These are phyloP conservation scores for Bauhinia variegata DNA, from an alignment of 306 rosid genomes.

Conservation along the genomic window DNA sequence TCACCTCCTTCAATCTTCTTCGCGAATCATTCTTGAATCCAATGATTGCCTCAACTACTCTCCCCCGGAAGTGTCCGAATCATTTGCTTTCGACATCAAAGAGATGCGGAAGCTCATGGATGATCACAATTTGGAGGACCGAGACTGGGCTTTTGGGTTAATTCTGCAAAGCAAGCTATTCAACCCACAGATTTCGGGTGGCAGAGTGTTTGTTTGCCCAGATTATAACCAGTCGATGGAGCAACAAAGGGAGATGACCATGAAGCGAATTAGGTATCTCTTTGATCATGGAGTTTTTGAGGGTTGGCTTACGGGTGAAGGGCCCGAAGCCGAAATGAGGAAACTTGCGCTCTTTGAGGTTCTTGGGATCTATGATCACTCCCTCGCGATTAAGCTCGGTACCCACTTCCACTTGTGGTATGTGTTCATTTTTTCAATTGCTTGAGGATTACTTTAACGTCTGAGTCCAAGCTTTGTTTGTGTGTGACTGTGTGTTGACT, in stretches of 20 bases:
- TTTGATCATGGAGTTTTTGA: slow-evolving; percentile 63
- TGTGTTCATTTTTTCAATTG: neutral
- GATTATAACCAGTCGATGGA: slow-evolving; percentile 86
- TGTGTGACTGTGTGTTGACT: neutral
- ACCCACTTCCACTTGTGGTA: slow-evolving; percentile 81
- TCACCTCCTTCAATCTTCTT: slow-evolving; percentile 41
- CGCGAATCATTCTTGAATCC: slow-evolving; percentile 33
- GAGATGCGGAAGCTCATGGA: slow-evolving; percentile 75
- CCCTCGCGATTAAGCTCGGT: slow-evolving; percentile 79
- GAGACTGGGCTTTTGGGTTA: slow-evolving; percentile 73
- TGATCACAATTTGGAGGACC: slow-evolving; percentile 67
- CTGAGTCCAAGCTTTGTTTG: slow-evolving; percentile 1
- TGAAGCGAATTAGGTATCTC: slow-evolving; percentile 70
- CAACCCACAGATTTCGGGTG: slow-evolving; percentile 54
- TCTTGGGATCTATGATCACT: slow-evolving; percentile 73
- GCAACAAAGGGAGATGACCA: slow-evolving; percentile 78
- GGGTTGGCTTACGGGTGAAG: slow-evolving; percentile 72
- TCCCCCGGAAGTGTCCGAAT: slow-evolving; percentile 53
- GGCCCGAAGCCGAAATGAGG: slow-evolving; percentile 56
- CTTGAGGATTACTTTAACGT: neutral
- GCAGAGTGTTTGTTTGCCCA: slow-evolving; percentile 62
- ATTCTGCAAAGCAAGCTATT: slow-evolving; percentile 70
- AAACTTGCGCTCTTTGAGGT: slow-evolving; percentile 65
- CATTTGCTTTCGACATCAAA: slow-evolving; percentile 40
- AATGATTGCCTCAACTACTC: slow-evolving; percentile 50